These are phyloP conservation scores for Narthecium ossifragum DNA, from an alignment of 106 monocot species.

Conservation along the genomic window DNA sequence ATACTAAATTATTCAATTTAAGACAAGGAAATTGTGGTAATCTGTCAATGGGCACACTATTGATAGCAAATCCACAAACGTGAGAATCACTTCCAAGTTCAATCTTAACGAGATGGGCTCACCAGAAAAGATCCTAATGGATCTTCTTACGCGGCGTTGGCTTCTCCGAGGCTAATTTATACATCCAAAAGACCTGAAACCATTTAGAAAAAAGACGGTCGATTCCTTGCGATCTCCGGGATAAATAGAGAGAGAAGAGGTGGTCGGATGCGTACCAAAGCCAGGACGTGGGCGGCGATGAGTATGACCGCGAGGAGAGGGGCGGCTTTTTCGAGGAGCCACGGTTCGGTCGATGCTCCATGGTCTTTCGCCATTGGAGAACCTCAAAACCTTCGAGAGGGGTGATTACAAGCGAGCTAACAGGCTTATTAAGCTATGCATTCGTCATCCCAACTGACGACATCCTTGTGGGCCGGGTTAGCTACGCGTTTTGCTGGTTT, in stretches of 20 bases:
- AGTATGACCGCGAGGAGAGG: conserved; percentile 39
- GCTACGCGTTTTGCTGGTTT: too few species aligned
- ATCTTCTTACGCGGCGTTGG: conserved; percentile 36
- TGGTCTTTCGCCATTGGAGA: neutral
- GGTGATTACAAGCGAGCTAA: too few species aligned
- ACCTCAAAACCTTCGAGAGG: neutral
- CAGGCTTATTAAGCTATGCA: neutral
- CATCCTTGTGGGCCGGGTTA: too few species aligned
- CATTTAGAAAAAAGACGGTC: neutral
- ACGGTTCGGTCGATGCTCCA: conserved; percentile 17
- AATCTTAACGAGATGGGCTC: neutral
- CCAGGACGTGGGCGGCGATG: conserved; percentile 51
- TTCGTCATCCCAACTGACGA: neutral
- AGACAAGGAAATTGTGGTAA: too few species aligned
- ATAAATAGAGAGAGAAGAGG: neutral
- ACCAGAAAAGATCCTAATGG: conserved; percentile 21
- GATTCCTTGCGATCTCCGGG: neutral
- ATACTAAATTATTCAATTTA: too few species aligned
- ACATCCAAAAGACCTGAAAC: conserved; percentile 59
- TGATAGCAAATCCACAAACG: too few species aligned
- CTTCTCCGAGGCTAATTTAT: conserved; percentile 52
- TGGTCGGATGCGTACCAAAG: conserved; percentile 33
- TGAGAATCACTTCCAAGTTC: too few species aligned
- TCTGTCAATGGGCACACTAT: too few species aligned
- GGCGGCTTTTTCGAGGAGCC: conserved; percentile 21